Evolutionary conservation across 768 basidiomycete genomes (phyloP), one percentile per base, ranked within the genome.

Genomic region (Amanita polypyramis): DNA sequence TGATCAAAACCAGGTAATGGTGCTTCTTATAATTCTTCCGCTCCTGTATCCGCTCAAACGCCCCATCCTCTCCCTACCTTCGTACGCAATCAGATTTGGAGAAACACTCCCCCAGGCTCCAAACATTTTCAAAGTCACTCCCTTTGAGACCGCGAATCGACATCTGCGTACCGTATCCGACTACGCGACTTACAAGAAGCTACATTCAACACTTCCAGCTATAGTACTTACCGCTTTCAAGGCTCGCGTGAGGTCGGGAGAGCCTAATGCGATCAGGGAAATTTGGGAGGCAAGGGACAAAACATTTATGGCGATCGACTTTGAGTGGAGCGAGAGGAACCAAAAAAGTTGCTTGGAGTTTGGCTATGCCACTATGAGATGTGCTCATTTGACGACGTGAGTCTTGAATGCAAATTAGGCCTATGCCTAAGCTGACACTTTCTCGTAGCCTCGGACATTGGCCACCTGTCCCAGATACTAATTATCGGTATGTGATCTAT

Each of bases 331-430:
- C 30, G 88, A 90, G 57, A 73, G 80, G 47, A 85, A 85, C 55
- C 70, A 77, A 45, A 75, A 76, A 45, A 74, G 76, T 39, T 77
- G 78, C 52, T 59, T 87, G 40, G 88, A 89, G 62, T 90, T 82
- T 79, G 87, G 87, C 1, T 90, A 90, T 65, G 82, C 88, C 23
- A 83, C 83, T 9, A 74, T 87, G 38, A 69, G 86, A 21, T 87
- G 84, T 56, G 77, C 76, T 0, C 79, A 82, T 65, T 64, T 91
- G 33, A 75, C 82, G 49, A 70, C 74, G 83, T 87, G 58, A 60
- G 83, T 72, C 19, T 17, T 19, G 10, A 38, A 27, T 20, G 21
- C 23, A 41, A 15, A 33, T 47, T 5, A 20, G 48, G 27, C 14
- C 9, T 51, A 5, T 6, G 33, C 32, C 19, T 23, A 8, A 10